phyloP scores from a whole-genome alignment of 352 stramenopile species.

The Globisporangium middletonii region DNA sequence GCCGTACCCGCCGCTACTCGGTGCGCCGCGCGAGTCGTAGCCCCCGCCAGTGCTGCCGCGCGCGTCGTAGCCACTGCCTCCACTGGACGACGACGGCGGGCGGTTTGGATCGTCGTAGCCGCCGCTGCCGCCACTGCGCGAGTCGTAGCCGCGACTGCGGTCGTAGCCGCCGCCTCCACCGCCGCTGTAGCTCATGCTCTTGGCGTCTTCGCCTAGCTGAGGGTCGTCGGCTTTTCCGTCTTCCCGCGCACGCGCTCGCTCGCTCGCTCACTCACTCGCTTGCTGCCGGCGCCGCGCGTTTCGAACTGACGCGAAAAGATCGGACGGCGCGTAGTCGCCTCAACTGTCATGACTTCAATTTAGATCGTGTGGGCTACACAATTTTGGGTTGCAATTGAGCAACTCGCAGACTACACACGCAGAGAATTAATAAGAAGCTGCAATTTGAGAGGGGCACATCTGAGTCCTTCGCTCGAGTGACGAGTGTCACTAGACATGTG shows the following conservation, averaged over 20 bases:
- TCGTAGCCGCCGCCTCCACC: conserved; percentile 22
- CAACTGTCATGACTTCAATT: too few species aligned
- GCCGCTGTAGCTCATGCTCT: conserved; percentile 40
- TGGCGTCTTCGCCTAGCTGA: neutral
- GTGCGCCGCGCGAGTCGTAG: conserved; percentile 4
- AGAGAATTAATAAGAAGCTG: too few species aligned
- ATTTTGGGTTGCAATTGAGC: too few species aligned
- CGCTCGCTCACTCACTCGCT: neutral
- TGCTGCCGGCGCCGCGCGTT: too few species aligned
- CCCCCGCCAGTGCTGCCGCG: conserved; percentile 3
- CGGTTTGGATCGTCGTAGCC: conserved; percentile 14
- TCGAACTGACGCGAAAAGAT: too few species aligned
- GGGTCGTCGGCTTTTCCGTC: neutral
- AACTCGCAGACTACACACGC: too few species aligned
- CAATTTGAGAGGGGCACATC: too few species aligned
- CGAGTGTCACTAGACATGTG: too few species aligned
- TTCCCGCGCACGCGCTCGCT: too few species aligned
- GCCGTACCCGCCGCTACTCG: conserved; percentile 14
- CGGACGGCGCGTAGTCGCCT: too few species aligned
- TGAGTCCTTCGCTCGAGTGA: too few species aligned
- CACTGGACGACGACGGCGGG: neutral
- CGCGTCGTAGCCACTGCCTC: conserved; percentile 26
- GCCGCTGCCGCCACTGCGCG: conserved; percentile 13
- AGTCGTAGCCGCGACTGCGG: conserved; percentile 22
- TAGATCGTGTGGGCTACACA: too few species aligned